Base-by-base conservation (phyloP, 345 rosid species). In the Gossypium mustelinum region DNA sequence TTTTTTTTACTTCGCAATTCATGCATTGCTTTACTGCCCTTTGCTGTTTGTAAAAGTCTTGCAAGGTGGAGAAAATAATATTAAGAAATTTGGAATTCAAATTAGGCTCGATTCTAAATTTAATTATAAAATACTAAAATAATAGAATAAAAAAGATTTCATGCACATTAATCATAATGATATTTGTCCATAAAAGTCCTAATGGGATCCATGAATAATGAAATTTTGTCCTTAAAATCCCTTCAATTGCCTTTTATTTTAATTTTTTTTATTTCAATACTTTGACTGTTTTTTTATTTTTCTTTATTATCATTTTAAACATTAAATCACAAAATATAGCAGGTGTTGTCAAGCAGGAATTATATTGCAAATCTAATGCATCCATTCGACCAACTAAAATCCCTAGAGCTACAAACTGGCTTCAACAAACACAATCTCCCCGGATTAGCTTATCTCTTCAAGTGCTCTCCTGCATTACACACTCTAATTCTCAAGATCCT, bases 391-490 rank as follows among this genome's bases (percentile, higher is more conserved):
- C 85, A 89, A 80, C 82, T 94, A 44, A 82, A 76, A 77, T 78
- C 48, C 27, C 65, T 94, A 84, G 89, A 94, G 79, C 77, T 92
- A 70, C 85, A 80, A 7, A 87, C 93, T 3, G 77, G 77, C 70
- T 85, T 90, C 75, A 82, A 85, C 79, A 82, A 80, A 73, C 86
- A 78, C 54, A 85, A 84, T 79, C 77, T 83, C 27, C 85, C 78
- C 8, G 89, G 88, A 44, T 63, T 92, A 34, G 88, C 92, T 71
- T 86, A 82, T 78, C 75, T 92, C 13, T 89, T 94, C 81, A 85
- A 80, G 76, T 85, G 83, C 83, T 83, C 89, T 76, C 94, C 93
- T 0, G 58, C 60, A 45, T 78, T 92, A 77, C 83, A 89, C 64
- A 86, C 82, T 27, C 89, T 94, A 70, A 68, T 80, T 54, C 83